Conservation (phyloP, 192 early-diverging fungal species). For the Coemansia sp. region DNA sequence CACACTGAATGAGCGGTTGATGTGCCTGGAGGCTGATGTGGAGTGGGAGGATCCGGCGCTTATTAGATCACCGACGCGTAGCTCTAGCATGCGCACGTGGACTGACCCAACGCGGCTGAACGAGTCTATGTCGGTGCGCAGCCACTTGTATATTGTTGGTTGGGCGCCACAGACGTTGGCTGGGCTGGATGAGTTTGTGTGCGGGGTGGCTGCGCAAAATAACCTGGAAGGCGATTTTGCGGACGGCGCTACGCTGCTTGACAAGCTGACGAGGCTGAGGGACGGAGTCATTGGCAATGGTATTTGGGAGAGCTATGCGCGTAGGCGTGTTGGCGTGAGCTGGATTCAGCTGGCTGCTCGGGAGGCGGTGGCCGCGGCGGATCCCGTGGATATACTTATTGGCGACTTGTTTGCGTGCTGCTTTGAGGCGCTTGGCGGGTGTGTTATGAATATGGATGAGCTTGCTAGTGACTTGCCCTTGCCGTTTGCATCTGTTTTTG, state of each 20-base stretch:
- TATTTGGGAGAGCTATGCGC: slow-evolving; percentile 51
- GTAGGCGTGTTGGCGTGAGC: slow-evolving; percentile 47
- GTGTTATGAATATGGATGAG: slow-evolving; percentile 15
- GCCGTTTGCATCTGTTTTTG: slow-evolving; percentile 24
- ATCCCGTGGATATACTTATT: slow-evolving; percentile 36
- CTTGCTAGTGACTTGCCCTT: not conserved
- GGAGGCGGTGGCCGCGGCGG: not conserved
- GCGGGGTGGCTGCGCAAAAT: not conserved
- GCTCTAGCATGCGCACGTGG: slow-evolving; percentile 18
- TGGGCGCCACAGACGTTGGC: slow-evolving; percentile 20
- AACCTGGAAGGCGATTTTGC: not conserved
- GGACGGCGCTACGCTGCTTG: slow-evolving; percentile 18
- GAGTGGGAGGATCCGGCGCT: slow-evolving; percentile 52
- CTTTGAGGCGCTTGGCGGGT: slow-evolving; percentile 46
- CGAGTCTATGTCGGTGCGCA: slow-evolving; percentile 47
- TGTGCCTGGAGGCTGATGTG: slow-evolving; percentile 48
- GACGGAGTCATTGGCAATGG: slow-evolving; percentile 46
- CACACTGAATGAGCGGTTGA: slow-evolving; percentile 34
- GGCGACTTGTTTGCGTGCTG: slow-evolving; percentile 27
- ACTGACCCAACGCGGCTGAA: slow-evolving; percentile 44
- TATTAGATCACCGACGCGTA: slow-evolving; percentile 42
- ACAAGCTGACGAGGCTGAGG: slow-evolving; percentile 28
- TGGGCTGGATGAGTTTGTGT: slow-evolving; percentile 28
- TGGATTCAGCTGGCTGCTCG: slow-evolving; percentile 16
- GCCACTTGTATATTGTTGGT: slow-evolving; percentile 29